Evolutionary conservation across 1,284 basidiomycete species (phyloP).

Genomic region (Retiboletus fuscus): DNA sequence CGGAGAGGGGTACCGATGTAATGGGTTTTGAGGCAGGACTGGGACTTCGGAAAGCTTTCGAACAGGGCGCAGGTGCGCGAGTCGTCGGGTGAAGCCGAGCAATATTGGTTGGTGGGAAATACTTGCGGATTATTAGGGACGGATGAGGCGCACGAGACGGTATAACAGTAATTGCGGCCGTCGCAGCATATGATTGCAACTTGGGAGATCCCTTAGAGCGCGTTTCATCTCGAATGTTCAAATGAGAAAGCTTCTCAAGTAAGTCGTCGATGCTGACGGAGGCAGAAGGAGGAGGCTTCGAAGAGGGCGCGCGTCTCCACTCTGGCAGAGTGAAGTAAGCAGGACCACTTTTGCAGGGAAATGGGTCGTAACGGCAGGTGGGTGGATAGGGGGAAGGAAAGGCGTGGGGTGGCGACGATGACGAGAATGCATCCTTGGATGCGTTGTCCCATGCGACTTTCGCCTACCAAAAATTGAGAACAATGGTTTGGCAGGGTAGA

Average conservation of each 20-base stretch:
- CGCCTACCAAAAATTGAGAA: conserved; percentile 9
- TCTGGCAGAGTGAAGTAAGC: background rate
- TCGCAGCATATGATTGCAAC: conserved; percentile 27
- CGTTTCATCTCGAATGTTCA: conserved; percentile 35
- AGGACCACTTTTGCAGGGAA: conserved; percentile 34
- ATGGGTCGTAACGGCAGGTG: conserved; percentile 35
- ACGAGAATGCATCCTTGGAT: background rate
- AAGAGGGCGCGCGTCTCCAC: conserved; percentile 23
- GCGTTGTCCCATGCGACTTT: fast-evolving
- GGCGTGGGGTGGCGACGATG: conserved; percentile 32
- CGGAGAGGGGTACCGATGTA: conserved; percentile 28
- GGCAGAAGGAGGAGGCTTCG: fast-evolving
- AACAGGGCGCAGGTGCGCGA: conserved; percentile 5
- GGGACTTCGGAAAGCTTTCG: conserved; percentile 20
- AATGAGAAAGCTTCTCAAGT: conserved; percentile 27
- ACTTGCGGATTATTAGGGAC: conserved; percentile 19
- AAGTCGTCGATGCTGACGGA: conserved; percentile 26
- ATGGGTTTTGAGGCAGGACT: conserved; percentile 6
- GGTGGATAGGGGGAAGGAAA: conserved; percentile 40
- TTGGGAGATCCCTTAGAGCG: background rate
- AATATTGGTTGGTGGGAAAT: background rate
- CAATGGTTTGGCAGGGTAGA: fast-evolving
- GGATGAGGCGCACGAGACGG: conserved; percentile 38
- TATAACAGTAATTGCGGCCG: conserved; percentile 38
- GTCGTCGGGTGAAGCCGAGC: background rate